A percentile compares a stretch with the other conserved stretches of the same genome.
These are phyloP conservation scores for Ustilaginoidea virens DNA, from an alignment of 2,329 filamentous ascomycete genomes.

Conservation along the genomic window DNA sequence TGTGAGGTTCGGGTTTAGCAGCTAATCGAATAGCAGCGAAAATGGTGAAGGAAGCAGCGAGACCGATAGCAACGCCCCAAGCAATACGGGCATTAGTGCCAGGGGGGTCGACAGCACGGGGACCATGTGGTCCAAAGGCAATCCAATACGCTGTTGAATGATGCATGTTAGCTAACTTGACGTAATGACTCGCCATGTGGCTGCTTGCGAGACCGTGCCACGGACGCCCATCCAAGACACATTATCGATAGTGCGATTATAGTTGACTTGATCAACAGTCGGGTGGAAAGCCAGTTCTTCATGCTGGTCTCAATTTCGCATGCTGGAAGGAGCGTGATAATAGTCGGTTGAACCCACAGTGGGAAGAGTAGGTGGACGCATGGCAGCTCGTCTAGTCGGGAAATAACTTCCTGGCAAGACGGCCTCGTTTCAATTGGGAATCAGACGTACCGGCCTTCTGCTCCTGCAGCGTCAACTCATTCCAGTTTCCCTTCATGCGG, in stretches of 20 bases:
- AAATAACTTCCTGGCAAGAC: constrained; percentile 18
- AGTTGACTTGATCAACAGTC: too few species aligned
- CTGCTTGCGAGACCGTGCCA: too few species aligned
- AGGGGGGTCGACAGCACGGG: constrained; percentile 67
- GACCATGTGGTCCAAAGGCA: constrained; percentile 91
- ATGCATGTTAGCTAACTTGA: constrained; percentile 21
- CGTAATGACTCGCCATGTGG: too few species aligned
- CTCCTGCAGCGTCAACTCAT: constrained; percentile 86
- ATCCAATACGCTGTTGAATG: constrained; percentile 81
- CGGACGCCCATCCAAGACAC: too few species aligned
- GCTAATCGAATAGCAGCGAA: constrained; percentile 60
- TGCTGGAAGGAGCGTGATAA: too few species aligned
- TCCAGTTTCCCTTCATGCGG: constrained; percentile 97
- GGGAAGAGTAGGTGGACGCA: constrained; percentile 7
- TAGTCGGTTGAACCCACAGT: too few species aligned
- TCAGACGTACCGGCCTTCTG: constrained; percentile 85
- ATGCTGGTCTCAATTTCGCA: too few species aligned
- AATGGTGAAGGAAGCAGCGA: constrained; percentile 50
- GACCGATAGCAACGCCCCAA: constrained; percentile 53
- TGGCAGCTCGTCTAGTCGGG: constrained; percentile 13
- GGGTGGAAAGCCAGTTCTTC: too few species aligned
- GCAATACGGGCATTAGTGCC: constrained; percentile 73
- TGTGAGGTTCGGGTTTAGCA: constrained; percentile 58
- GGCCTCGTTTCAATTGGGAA: constrained; percentile 5
- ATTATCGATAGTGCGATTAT: too few species aligned